Evolutionary conservation across 768 basidiomycete species (phyloP).

Genomic region (Phylloporus arenicola): DNA sequence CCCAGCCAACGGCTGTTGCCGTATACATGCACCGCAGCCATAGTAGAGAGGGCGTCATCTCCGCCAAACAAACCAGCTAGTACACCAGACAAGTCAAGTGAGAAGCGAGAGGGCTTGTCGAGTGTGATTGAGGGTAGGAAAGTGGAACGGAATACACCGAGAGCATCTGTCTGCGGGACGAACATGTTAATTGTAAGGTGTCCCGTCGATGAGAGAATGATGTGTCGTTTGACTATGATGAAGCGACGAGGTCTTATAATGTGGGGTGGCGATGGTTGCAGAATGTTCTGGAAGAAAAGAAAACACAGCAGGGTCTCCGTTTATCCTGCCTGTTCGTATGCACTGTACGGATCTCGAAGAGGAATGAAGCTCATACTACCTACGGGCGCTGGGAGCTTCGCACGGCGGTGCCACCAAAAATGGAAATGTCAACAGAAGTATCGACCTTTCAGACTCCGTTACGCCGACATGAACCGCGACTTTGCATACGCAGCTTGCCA

Average conservation of each 20-base stretch:
- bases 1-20: slow-evolving; percentile 26
- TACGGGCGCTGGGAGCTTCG: not conserved
- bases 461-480: no score
- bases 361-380: no score
- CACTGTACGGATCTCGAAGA: no score
- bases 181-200: not conserved
- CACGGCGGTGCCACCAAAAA: no score
- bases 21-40: slow-evolving; percentile 27
- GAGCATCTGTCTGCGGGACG: not conserved
- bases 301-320: no score
- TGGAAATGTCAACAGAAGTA: no score
- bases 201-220: not conserved
- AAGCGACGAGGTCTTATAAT: not conserved
- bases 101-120: slow-evolving; percentile 5
- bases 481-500: no score
- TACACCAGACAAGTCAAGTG: slow-evolving; percentile 23
- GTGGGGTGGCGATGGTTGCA: not conserved
- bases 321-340: no score
- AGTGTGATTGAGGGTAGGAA: not conserved
- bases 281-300: not conserved
- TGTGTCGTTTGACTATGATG: not conserved
- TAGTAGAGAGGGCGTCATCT: slow-evolving; percentile 28
- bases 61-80: slow-evolving; percentile 27
- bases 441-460: no score
- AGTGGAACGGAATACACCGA: not conserved